Conservation (phyloP, 768 basidiomycete species). For the Botryobasidium botryosum region DNA sequence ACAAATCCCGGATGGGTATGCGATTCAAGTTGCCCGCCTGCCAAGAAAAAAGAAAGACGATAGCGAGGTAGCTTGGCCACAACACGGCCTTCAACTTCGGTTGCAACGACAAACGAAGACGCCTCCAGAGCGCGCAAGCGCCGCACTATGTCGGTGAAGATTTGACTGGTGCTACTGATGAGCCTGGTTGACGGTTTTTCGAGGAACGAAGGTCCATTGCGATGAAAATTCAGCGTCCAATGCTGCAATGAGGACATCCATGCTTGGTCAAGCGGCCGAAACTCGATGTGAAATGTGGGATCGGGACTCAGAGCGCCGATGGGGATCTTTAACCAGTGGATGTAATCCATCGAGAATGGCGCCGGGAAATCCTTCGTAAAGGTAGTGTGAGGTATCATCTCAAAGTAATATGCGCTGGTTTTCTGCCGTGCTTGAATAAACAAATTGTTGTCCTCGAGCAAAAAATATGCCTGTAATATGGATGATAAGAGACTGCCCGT, state of each 20-base stretch:
- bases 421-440: background rate
- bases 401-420: background rate
- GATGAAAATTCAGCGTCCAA: background rate
- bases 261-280: too few relatives aligned
- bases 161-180: conserved; percentile 3
- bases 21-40: background rate
- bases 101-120: background rate
- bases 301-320: background rate
- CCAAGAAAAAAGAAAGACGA: background rate
- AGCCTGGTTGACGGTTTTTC: conserved; percentile 10
- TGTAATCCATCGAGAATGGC: background rate
- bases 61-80: background rate
- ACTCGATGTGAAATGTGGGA: background rate
- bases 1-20: background rate
- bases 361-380: background rate
- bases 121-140: conserved; percentile 22
- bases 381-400: background rate
- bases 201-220: background rate
- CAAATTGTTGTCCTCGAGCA: background rate
- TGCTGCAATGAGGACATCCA: background rate
- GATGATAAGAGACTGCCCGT: background rate
- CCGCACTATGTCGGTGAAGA: conserved; percentile 20
- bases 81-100: background rate
- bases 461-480: background rate
- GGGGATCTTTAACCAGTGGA: background rate